These are phyloP conservation scores for Zanthoxylum bungeanum DNA, from an alignment of 345 rosid species.

Conservation along the genomic window DNA sequence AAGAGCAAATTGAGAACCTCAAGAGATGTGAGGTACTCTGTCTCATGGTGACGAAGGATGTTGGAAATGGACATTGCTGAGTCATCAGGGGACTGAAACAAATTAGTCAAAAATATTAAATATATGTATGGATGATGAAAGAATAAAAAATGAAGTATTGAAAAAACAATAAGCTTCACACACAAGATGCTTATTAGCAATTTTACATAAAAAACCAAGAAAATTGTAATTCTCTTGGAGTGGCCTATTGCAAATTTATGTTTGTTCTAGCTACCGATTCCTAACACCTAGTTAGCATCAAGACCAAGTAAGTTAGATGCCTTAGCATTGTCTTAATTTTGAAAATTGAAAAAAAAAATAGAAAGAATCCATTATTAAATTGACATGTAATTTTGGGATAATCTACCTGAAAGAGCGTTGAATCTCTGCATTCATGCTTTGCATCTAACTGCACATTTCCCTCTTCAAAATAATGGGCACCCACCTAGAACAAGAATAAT, in stretches of 20 bases:
- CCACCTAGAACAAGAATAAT: slow-evolving; percentile 53
- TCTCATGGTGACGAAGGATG: slow-evolving; percentile 80
- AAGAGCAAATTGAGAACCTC: slow-evolving; percentile 48
- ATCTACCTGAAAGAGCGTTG: slow-evolving; percentile 95
- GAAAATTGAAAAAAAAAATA: neutral
- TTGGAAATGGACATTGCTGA: slow-evolving; percentile 62
- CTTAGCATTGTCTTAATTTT: neutral
- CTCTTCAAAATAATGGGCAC: slow-evolving; percentile 97
- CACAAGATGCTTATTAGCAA: neutral
- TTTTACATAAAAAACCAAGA: neutral
- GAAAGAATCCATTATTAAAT: neutral
- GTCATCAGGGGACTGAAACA: slow-evolving; percentile 81
- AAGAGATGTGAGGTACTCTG: slow-evolving; percentile 84
- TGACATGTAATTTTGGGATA: neutral
- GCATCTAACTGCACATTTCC: slow-evolving; percentile 98
- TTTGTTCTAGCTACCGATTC: neutral
- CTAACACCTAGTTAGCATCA: neutral
- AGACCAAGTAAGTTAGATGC: neutral
- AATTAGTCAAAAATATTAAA: slow-evolving; percentile 13
- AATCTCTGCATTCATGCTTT: slow-evolving; percentile 76
- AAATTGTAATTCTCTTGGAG: neutral
- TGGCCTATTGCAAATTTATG: neutral
- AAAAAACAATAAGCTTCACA: neutral
- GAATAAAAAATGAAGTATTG: neutral
- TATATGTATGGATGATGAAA: neutral